These are phyloP conservation scores for Ganoderma boninense DNA, from an alignment of 1,284 basidiomycete species.

Conservation along the genomic window DNA sequence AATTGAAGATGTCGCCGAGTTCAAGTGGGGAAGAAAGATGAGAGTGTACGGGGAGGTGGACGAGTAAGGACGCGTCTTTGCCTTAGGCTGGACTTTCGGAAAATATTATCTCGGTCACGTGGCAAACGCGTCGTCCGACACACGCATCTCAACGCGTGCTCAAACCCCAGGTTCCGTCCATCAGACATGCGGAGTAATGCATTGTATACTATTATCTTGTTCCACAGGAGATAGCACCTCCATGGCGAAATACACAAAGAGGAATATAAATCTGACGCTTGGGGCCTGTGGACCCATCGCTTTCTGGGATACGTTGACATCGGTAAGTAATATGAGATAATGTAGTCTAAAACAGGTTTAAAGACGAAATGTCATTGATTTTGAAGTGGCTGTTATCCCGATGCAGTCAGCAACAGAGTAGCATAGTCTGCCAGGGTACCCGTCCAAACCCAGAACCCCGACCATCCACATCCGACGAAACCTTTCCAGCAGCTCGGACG, in stretches of 20 bases:
- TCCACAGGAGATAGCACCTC: neutral
- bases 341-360: too few species aligned
- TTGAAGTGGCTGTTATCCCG: slow-evolving; percentile 3
- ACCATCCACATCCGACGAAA: slow-evolving; percentile 89
- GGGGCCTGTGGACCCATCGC: too few species aligned
- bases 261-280: too few species aligned
- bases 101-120: slow-evolving; percentile 31
- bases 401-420: slow-evolving; percentile 37
- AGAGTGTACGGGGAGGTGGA: neutral
- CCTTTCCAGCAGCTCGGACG: slow-evolving; percentile 92
- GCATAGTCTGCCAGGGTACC: slow-evolving; percentile 85
- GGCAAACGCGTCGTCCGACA: slow-evolving; percentile 22
- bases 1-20: neutral
- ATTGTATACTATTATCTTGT: neutral
- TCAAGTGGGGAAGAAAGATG: neutral
- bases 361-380: neutral
- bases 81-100: neutral
- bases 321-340: too few species aligned
- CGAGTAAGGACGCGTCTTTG: neutral
- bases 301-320: too few species aligned
- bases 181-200: neutral
- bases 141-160: neutral
- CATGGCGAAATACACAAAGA: too few species aligned
- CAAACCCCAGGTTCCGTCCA: neutral
- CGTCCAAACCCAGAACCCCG: slow-evolving; percentile 90